These are phyloP conservation scores for Westerdykella sp. DNA, from an alignment of 2,329 filamentous ascomycete genomes.

Conservation along the genomic window DNA sequence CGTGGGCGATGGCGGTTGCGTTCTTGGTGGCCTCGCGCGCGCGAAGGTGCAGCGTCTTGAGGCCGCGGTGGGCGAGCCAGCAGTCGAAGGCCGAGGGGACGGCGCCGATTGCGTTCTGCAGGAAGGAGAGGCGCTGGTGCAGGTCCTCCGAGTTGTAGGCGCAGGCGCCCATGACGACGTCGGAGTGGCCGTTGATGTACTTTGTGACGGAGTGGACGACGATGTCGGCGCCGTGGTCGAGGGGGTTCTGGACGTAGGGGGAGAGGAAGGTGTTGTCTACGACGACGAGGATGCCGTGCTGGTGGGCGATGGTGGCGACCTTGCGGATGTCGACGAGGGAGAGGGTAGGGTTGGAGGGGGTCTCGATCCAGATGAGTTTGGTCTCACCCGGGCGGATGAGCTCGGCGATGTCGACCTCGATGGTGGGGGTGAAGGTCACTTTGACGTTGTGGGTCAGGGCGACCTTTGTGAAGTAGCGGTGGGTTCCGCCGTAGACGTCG, in stretches of 20 bases:
- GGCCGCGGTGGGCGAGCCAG: slow-evolving; percentile 94
- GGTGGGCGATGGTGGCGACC: slow-evolving; percentile 75
- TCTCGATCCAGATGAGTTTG: slow-evolving; percentile 95
- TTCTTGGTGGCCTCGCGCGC: slow-evolving; percentile 79
- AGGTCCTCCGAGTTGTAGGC: slow-evolving; percentile 86
- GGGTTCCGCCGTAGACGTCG: slow-evolving; percentile 96
- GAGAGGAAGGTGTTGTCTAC: slow-evolving; percentile 98
- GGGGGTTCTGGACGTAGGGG: slow-evolving; percentile 93
- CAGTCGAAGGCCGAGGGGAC: slow-evolving; percentile 93
- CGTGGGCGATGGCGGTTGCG: slow-evolving; percentile 67
- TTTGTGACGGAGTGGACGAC: slow-evolving; percentile 97
- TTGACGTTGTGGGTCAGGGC: slow-evolving; percentile 88
- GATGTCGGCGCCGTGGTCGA: slow-evolving; percentile 91
- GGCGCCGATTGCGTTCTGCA: slow-evolving; percentile 96
- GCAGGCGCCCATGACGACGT: slow-evolving; percentile 95
- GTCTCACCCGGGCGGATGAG: slow-evolving; percentile 77
- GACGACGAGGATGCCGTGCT: slow-evolving; percentile 87
- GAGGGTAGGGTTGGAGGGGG: slow-evolving; percentile 89
- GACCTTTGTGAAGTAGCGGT: slow-evolving; percentile 98
- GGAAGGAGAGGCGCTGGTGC: slow-evolving; percentile 71
- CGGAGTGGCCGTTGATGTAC: slow-evolving; percentile 96
- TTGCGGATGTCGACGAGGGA: slow-evolving; percentile 87
- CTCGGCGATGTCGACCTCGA: slow-evolving; percentile 78
- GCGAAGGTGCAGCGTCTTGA: slow-evolving; percentile 93
- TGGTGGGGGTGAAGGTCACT: slow-evolving; percentile 89